Conservation (phyloP, 2,329 filamentous ascomycete genomes). For the Aureobasidium pullulans region DNA sequence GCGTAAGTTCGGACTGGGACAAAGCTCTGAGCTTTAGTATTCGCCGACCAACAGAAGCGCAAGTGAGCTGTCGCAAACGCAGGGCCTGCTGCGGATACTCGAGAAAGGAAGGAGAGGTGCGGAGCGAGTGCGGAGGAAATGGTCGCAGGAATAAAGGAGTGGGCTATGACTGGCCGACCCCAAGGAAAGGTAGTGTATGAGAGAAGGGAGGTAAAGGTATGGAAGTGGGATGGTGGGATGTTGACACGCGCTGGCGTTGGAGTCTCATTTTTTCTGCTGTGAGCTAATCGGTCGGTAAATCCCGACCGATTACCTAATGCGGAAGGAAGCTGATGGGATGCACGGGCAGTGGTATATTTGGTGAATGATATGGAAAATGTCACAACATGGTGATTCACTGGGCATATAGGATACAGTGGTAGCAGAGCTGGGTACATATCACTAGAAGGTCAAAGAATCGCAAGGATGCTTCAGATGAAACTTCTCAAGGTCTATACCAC, state of each 20-base stretch:
- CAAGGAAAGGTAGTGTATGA: not conserved
- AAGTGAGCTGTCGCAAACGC: slow-evolving; percentile 20
- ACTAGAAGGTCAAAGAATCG: too few relatives aligned
- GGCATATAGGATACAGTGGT: too few relatives aligned
- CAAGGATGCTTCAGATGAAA: too few relatives aligned
- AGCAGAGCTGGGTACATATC: too few relatives aligned
- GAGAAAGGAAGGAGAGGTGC: slow-evolving; percentile 18
- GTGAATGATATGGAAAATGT: too few relatives aligned
- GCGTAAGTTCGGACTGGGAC: slow-evolving; percentile 41
- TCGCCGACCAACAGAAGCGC: slow-evolving; percentile 14
- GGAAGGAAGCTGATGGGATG: not conserved
- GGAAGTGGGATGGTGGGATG: slow-evolving; percentile 6
- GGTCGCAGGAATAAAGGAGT: slow-evolving; percentile 19
- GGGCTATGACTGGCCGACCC: slow-evolving; percentile 25
- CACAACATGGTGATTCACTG: too few relatives aligned
- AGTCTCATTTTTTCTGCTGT: slow-evolving; percentile 9
- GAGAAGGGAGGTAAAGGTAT: not conserved
- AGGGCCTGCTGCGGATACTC: slow-evolving; percentile 28
- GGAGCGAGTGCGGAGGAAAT: slow-evolving; percentile 23
- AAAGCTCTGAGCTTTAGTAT: slow-evolving; percentile 15
- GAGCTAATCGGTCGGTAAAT: not conserved
- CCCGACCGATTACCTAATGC: not conserved
- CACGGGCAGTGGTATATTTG: not conserved
- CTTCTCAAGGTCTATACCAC: not conserved
- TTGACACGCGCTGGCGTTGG: not conserved